Conservation (phyloP, 768 basidiomycete species). For the Russula compacta region DNA sequence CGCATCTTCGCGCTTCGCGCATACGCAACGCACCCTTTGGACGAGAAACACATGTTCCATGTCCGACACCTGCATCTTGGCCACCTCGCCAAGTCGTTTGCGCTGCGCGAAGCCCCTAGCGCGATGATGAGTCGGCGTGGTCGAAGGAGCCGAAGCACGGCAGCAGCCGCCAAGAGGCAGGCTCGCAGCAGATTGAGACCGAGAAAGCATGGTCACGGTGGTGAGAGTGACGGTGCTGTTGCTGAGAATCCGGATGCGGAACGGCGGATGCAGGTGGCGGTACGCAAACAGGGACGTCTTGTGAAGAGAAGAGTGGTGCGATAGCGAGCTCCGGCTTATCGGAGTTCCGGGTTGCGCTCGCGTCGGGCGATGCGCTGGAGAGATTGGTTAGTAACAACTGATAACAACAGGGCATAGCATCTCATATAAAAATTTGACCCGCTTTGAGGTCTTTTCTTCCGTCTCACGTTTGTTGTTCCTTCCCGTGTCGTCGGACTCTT, state of each 20-base stretch:
- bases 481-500: neutral
- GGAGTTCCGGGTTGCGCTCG: constrained; percentile 62
- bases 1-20: constrained; percentile 70
- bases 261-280: constrained; percentile 77
- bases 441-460: neutral
- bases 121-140: constrained; percentile 23
- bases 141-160: constrained; percentile 9
- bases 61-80: constrained; percentile 90
- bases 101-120: constrained; percentile 74
- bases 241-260: constrained; percentile 50
- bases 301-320: constrained; percentile 71
- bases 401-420: neutral
- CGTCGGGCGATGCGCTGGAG: constrained; percentile 52
- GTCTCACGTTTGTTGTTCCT: too few relatives aligned
- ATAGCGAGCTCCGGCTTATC: constrained; percentile 55
- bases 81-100: constrained; percentile 88
- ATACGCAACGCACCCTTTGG: constrained; percentile 92
- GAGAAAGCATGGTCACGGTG: constrained; percentile 4
- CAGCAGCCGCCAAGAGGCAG: constrained; percentile 12
- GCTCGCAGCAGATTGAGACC: neutral
- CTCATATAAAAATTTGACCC: neutral
- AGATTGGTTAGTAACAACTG: constrained; percentile 34
- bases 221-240: constrained; percentile 12
- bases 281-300: constrained; percentile 72
- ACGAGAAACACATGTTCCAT: constrained; percentile 96